These are phyloP conservation scores for Ophiobolus disseminans DNA, from an alignment of 2,329 filamentous ascomycete species.

Conservation along the genomic window DNA sequence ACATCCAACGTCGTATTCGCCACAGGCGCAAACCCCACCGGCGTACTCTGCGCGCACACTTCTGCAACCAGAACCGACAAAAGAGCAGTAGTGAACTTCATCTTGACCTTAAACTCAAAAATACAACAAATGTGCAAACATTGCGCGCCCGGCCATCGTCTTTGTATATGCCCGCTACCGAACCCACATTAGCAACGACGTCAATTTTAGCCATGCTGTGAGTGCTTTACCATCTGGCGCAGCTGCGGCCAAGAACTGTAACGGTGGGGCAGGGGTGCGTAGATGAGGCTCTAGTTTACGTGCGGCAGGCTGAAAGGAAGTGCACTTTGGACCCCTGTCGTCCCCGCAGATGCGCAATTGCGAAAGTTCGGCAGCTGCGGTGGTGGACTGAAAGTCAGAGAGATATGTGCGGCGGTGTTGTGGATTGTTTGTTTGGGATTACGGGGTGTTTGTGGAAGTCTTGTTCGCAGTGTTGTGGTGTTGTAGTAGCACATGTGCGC, in stretches of 20 bases:
- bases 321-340: conserved; percentile 14
- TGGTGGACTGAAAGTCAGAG: too few species aligned
- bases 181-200: neutral
- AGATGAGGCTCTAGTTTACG: conserved; percentile 12
- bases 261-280: neutral
- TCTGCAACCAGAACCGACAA: conserved; percentile 19
- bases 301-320: conserved; percentile 21
- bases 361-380: neutral
- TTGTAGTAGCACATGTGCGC: too few species aligned
- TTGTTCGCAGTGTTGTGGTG: too few species aligned
- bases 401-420: too few species aligned
- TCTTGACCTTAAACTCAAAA: conserved; percentile 1
- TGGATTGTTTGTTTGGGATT: too few species aligned
- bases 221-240: neutral
- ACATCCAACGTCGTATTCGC: conserved; percentile 36
- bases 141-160: neutral
- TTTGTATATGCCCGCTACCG: too few species aligned
- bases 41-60: conserved; percentile 29
- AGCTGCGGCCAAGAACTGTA: conserved; percentile 11
- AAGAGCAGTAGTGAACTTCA: conserved; percentile 13
- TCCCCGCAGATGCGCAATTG: conserved; percentile 9
- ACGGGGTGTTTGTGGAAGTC: too few species aligned
- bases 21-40: conserved; percentile 30
- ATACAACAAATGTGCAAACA: neutral
- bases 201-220: conserved; percentile 1